These are phyloP conservation scores for Mucor saturninus DNA, from an alignment of 371 early-diverging fungal species.

Conservation along the genomic window DNA sequence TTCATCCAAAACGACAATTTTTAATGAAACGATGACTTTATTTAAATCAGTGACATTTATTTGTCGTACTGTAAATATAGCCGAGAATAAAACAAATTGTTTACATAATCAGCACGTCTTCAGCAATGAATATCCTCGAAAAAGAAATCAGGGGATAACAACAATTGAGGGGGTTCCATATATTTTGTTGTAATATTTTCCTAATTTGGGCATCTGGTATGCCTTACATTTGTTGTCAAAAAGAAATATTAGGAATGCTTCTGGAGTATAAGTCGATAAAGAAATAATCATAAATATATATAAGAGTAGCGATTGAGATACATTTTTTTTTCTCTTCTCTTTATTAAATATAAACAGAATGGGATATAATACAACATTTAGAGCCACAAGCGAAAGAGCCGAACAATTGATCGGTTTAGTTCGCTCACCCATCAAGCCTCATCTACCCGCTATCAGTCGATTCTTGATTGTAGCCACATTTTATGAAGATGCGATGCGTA, in stretches of 20 bases:
- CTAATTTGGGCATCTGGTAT: slow-evolving; percentile 4
- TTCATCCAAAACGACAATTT: no score
- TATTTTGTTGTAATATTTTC: neutral
- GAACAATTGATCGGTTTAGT: slow-evolving; percentile 79
- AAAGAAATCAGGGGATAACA: no score
- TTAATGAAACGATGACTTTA: no score
- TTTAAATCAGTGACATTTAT: neutral
- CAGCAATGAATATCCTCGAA: no score
- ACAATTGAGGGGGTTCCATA: neutral
- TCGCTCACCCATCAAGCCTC: slow-evolving; percentile 76
- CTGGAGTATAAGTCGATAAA: slow-evolving; percentile 5
- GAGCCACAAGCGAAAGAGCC: slow-evolving; percentile 47
- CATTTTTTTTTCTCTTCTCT: slow-evolving; percentile 1
- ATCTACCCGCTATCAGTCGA: slow-evolving; percentile 35
- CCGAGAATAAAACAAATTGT: slow-evolving; percentile 2
- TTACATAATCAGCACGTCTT: neutral
- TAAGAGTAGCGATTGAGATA: neutral
- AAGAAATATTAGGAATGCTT: slow-evolving; percentile 3
- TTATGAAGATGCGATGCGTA: slow-evolving; percentile 45
- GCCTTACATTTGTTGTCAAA: slow-evolving; percentile 1
- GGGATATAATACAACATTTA: slow-evolving; percentile 10
- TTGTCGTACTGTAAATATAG: neutral
- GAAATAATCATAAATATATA: slow-evolving; percentile 19
- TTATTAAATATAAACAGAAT: neutral
- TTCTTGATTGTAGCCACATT: slow-evolving; percentile 45